phyloP scores from a whole-genome alignment of 2,329 filamentous ascomycete species.

The Pseudogymnoascus destructans region DNA sequence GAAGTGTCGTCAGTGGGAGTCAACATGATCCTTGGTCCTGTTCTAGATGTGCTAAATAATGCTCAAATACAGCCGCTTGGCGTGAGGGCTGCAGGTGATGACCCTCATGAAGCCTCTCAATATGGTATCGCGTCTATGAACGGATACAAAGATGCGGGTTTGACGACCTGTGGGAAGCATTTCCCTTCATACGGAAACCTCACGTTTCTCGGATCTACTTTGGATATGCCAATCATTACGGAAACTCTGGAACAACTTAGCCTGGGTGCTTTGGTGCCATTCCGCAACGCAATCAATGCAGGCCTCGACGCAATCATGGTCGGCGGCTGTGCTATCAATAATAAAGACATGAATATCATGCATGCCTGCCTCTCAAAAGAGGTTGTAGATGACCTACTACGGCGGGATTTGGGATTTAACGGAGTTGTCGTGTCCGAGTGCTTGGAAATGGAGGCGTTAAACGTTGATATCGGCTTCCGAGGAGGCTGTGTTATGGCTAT shows the following conservation, averaged over 20 bases:
- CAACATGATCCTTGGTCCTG: constrained; percentile 89
- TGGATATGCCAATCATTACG: constrained; percentile 90
- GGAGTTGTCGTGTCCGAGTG: constrained; percentile 93
- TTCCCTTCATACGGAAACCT: constrained; percentile 94
- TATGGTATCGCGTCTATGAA: constrained; percentile 85
- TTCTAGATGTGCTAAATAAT: constrained; percentile 87
- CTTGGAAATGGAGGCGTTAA: constrained; percentile 90
- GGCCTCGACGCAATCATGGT: constrained; percentile 93
- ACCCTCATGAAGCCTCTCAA: constrained; percentile 87
- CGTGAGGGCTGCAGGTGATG: constrained; percentile 79
- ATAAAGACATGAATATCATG: constrained; percentile 84
- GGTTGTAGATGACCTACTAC: constrained; percentile 77
- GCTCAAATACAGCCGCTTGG: constrained; percentile 81
- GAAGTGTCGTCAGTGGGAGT: constrained; percentile 88
- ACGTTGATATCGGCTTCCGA: constrained; percentile 91
- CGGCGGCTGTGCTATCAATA: constrained; percentile 84
- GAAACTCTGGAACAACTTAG: constrained; percentile 88
- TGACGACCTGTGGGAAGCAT: constrained; percentile 87
- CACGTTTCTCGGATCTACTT: constrained; percentile 79
- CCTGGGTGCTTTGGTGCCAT: constrained; percentile 81
- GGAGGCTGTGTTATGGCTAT: constrained; percentile 96
- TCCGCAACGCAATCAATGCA: constrained; percentile 75
- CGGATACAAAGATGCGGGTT: constrained; percentile 80
- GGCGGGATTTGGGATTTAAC: constrained; percentile 79
- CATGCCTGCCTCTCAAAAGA: constrained; percentile 89